phyloP scores from a whole-genome alignment of 495 filamentous ascomycete genomes.

The Parmelia sp. region DNA sequence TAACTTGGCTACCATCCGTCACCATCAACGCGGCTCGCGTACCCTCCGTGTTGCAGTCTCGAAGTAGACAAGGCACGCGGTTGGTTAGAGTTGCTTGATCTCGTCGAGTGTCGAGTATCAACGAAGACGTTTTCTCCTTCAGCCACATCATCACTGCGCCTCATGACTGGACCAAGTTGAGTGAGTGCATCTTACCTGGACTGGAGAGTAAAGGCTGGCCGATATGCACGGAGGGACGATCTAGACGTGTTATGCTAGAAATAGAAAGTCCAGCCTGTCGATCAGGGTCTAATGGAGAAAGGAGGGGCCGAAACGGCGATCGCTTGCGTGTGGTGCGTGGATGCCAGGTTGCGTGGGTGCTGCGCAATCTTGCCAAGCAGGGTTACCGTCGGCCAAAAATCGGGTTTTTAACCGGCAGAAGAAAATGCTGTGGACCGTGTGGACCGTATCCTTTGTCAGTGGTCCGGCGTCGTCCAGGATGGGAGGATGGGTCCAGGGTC shows the following conservation, averaged over 20 bases:
- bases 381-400: too few relatives aligned
- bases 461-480: too few relatives aligned
- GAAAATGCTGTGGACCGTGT: too few relatives aligned
- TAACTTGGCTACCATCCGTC: neutral
- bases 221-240: neutral
- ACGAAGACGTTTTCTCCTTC: too few relatives aligned
- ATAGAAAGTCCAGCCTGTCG: constrained; percentile 13
- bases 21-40: neutral
- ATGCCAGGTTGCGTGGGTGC: too few relatives aligned
- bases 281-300: constrained; percentile 5
- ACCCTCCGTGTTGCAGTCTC: neutral
- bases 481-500: too few relatives aligned
- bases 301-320: neutral
- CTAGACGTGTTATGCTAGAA: constrained; percentile 2
- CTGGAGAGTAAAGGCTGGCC: neutral
- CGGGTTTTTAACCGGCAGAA: too few relatives aligned
- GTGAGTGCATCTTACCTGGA: neutral
- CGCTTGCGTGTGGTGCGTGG: neutral
- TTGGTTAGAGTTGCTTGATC: neutral
- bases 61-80: neutral
- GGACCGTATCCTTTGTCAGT: too few relatives aligned
- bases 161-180: neutral
- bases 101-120: neutral
- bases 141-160: constrained; percentile 18
- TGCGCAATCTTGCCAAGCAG: neutral